Evolutionary conservation across 768 basidiomycete species (phyloP), one percentile per base, ranked within the genome.

Genomic region (Lactarius sp.): DNA sequence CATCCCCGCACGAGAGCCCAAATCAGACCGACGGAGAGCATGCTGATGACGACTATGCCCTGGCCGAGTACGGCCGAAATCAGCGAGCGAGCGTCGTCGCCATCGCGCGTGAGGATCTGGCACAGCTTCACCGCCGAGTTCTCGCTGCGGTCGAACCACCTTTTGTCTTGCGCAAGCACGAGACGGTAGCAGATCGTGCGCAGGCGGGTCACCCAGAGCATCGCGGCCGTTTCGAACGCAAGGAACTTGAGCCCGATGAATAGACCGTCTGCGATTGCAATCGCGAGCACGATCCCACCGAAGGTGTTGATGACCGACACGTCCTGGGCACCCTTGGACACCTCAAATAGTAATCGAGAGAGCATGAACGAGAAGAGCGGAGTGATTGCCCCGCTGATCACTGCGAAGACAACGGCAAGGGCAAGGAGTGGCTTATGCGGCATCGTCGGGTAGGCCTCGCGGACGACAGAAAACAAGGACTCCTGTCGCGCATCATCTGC

Each of bases 321-420:
- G 62, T 92, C 79, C 27, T 85, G 78, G 1, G 87, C 91, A 56
- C 87, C 85, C 69, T 78, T 81, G 42, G 88, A 87, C 14, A 92
- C 85, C 65, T 89, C 81, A 72, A 83, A 88, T 60, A 96, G 81
- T 14, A 98, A 82, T 8, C 81, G 81, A 9, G 93, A 90, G 69
- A 97, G 85, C 66, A 94, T 81, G 78, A 81, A 92, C 1, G 96
- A 94, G 80, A 98, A 99, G 51, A 98, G 62, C 3, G 97, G 96
- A 0, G 94, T 97, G 79, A 90, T 85, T 3, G 90, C 82, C 22
- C 97, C 96, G 68, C 85, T 88, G 58, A 83, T 73, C 47, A 93
- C 66, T 61, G 87, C 87, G n/a, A 83, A 70, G 61, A 85, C 2
- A 31, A 96, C 77, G 18, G 94, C 94, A 57, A 90, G 34, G 71